Percentiles rank a stretch among this genome's conserved stretches.
phyloP scores from a whole-genome alignment of 169 alveolate species.

The Plasmodium gonderi region DNA sequence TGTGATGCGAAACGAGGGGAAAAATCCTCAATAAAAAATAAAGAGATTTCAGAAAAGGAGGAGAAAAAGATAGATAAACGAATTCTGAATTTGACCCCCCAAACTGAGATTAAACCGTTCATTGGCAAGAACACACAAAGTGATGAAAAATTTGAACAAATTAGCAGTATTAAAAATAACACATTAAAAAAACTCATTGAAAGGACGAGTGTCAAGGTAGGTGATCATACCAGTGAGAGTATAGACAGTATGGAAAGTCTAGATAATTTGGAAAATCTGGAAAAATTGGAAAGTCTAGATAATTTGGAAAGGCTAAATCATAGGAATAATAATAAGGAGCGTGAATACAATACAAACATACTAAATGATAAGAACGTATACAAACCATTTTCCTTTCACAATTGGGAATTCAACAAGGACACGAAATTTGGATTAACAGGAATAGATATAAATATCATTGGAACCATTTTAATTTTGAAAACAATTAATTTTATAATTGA shows the following conservation, averaged over 20 bases:
- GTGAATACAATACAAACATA: slow-evolving; percentile 40
- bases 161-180: neutral
- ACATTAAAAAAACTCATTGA: neutral
- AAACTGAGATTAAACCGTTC: neutral
- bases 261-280: neutral
- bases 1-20: neutral
- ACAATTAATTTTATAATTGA: slow-evolving; percentile 66
- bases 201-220: neutral
- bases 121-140: neutral
- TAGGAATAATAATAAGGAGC: slow-evolving; percentile 6
- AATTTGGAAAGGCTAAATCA: neutral
- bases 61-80: neutral
- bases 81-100: neutral
- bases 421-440: slow-evolving; percentile 18
- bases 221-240: slow-evolving; percentile 45
- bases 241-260: neutral
- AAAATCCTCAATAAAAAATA: neutral
- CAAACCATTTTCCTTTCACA: slow-evolving; percentile 23
- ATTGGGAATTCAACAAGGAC: slow-evolving; percentile 30
- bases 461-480: slow-evolving; percentile 67
- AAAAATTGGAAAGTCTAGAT: neutral
- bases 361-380: slow-evolving; percentile 63
- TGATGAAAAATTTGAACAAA: neutral
- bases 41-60: neutral
- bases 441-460: slow-evolving; percentile 63